phyloP scores from a whole-genome alignment of 441 rosid genomes.

The Syzygium malaccense region DNA sequence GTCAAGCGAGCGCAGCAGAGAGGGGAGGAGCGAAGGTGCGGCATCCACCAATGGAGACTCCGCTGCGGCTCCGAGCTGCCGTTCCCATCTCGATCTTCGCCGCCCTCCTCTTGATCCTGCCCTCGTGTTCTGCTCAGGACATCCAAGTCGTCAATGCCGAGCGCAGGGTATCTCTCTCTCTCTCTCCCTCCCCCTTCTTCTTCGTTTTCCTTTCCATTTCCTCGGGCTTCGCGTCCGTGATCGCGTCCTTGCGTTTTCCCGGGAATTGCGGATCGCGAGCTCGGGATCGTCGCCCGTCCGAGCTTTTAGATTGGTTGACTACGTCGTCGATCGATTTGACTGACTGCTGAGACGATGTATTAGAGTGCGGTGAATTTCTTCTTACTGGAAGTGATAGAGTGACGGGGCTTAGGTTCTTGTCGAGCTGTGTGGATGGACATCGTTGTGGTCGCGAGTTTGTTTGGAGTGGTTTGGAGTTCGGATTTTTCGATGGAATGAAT shows the following conservation, averaged over 20 bases:
- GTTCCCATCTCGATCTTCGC: constrained; percentile 25
- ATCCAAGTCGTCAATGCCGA: constrained; percentile 84
- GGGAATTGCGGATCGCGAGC: neutral
- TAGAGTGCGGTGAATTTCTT: neutral
- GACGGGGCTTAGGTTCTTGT: neutral
- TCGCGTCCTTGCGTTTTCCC: neutral
- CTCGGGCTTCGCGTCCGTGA: neutral
- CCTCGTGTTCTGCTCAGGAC: constrained; percentile 37
- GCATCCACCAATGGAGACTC: constrained; percentile 40
- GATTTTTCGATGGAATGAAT: neutral
- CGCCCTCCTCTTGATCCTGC: constrained; percentile 24
- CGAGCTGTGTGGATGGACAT: neutral
- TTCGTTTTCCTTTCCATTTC: neutral
- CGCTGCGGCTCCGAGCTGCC: constrained; percentile 17
- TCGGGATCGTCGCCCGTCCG: neutral
- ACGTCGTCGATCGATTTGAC: neutral
- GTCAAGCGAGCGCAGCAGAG: neutral
- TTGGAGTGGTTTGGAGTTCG: neutral
- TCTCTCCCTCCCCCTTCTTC: neutral
- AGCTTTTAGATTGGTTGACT: neutral
- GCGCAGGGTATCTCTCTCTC: constrained; percentile 56
- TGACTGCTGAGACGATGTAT: neutral
- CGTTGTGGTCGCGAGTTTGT: neutral
- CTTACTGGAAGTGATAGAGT: neutral
- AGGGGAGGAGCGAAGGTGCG: neutral